Evolutionary conservation across 257 asterid species (phyloP).

Genomic region (Buddleja alternifolia): DNA sequence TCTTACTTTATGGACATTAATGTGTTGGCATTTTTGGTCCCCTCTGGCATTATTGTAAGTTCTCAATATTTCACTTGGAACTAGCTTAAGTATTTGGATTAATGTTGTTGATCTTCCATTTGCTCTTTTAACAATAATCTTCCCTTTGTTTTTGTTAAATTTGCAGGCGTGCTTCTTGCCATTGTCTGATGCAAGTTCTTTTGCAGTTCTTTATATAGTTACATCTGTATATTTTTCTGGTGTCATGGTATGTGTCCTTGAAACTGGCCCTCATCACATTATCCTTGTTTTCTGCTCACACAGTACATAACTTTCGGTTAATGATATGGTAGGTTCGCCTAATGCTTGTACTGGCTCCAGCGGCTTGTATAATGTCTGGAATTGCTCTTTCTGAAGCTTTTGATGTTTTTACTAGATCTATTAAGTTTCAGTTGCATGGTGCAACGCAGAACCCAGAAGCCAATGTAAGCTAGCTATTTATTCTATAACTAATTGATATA

Average conservation of each 20-base stretch:
- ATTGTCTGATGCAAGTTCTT: conserved; percentile 97
- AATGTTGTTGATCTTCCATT: conserved; percentile 16
- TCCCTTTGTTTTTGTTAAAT: conserved; percentile 26
- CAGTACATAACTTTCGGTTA: conserved; percentile 23
- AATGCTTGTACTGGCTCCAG: conserved; percentile 99
- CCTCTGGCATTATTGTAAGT: conserved; percentile 98
- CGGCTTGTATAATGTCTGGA: conserved; percentile 99
- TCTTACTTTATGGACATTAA: conserved; percentile 98
- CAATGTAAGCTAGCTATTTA: conserved; percentile 52
- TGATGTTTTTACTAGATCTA: conserved; percentile 81
- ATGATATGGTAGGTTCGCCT: conserved; percentile 77
- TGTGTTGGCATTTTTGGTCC: conserved; percentile 96
- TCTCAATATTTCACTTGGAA: conserved; percentile 24
- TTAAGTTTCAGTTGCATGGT: conserved; percentile 66
- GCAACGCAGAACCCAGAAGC: conserved; percentile 37
- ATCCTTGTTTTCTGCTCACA: conserved; percentile 17
- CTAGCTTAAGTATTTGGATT: neutral
- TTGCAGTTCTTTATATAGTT: conserved; percentile 88
- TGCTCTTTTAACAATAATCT: conserved; percentile 17
- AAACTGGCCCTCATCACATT: conserved; percentile 16
- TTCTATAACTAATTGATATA: conserved; percentile 13
- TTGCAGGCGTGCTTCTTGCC: conserved; percentile 97
- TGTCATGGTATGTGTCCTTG: conserved; percentile 74
- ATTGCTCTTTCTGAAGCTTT: conserved; percentile 97
- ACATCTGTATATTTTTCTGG: conserved; percentile 98